phyloP scores from a whole-genome alignment of 768 basidiomycete species.

The Lanmaoa rubissima region DNA sequence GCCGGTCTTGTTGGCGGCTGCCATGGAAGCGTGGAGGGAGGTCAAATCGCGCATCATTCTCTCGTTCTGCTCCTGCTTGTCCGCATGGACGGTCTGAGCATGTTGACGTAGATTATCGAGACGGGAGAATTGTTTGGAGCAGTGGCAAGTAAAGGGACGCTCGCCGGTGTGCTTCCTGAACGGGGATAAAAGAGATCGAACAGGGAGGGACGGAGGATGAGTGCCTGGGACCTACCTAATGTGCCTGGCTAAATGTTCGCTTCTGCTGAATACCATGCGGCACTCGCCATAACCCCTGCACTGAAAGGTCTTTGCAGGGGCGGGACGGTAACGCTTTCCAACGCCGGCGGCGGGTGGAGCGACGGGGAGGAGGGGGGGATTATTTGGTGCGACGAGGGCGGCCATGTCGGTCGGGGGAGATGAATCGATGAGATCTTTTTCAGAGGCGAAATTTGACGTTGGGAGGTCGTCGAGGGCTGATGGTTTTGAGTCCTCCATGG shows the following conservation, averaged over 20 bases:
- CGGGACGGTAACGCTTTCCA: slow-evolving; percentile 72
- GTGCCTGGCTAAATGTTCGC: slow-evolving; percentile 94
- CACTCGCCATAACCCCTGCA: slow-evolving; percentile 95
- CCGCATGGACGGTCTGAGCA: slow-evolving; percentile 95
- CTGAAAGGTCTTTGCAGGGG: slow-evolving; percentile 91
- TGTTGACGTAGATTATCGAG: slow-evolving; percentile 97
- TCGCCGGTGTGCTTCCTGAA: slow-evolving; percentile 96
- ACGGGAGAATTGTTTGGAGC: slow-evolving; percentile 91
- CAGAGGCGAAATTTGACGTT: slow-evolving; percentile 3
- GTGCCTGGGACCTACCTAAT: slow-evolving; percentile 65
- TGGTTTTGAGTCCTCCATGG: slow-evolving; percentile 37
- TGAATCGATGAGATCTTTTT: slow-evolving; percentile 4
- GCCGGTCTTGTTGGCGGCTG: slow-evolving; percentile 45
- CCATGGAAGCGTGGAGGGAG: slow-evolving; percentile 79
- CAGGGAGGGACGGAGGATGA: slow-evolving; percentile 8
- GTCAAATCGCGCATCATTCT: slow-evolving; percentile 90
- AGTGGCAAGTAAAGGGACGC: slow-evolving; percentile 94
- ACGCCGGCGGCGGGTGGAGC: slow-evolving; percentile 23
- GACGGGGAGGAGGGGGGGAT: slow-evolving; percentile 21
- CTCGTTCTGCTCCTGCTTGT: slow-evolving; percentile 86
- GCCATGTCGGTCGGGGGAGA: slow-evolving; percentile 28
- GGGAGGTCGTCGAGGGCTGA: slow-evolving; percentile 21
- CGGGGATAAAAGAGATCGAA: slow-evolving; percentile 26
- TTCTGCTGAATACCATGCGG: slow-evolving; percentile 93
- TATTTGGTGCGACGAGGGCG: slow-evolving; percentile 31